Percentiles rank a stretch among this genome's conserved stretches.
phyloP scores from a whole-genome alignment of 805 yeast genomes.

The Wickerhamomyces bisporus region DNA sequence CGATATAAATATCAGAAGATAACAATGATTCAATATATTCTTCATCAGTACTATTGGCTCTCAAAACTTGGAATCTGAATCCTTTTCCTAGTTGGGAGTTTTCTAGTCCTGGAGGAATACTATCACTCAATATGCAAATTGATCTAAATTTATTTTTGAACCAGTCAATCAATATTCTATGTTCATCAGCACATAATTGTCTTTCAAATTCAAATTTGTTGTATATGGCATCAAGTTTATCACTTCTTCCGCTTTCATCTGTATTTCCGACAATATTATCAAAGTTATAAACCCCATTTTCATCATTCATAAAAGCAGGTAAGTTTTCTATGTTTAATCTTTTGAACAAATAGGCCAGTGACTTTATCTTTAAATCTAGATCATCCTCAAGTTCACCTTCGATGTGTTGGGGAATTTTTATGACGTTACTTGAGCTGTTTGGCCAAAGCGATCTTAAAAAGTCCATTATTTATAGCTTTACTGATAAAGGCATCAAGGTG shows the following conservation, averaged over 20 bases:
- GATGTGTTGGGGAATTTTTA: conserved; percentile 44
- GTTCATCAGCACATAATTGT: conserved; percentile 47
- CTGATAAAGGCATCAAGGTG: no score
- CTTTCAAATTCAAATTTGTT: conserved; percentile 40
- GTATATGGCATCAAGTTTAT: conserved; percentile 51
- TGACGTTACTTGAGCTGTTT: conserved; percentile 25
- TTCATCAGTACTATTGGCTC: conserved; percentile 37
- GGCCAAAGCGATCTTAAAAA: conserved; percentile 30
- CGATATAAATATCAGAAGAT: conserved; percentile 48
- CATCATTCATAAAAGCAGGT: conserved; percentile 35
- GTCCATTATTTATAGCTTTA: conserved; percentile 12
- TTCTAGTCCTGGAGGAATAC: conserved; percentile 33
- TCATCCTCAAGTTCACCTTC: conserved; percentile 49
- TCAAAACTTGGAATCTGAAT: conserved; percentile 34
- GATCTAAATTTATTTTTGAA: conserved; percentile 62
- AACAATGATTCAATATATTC: conserved; percentile 42
- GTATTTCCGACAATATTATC: neutral
- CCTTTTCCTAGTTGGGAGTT: conserved; percentile 14
- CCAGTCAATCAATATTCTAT: conserved; percentile 63
- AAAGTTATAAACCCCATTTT: conserved; percentile 22
- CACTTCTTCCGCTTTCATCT: conserved; percentile 8
- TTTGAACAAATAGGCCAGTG: conserved; percentile 53
- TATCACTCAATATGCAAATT: conserved; percentile 45
- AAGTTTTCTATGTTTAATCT: conserved; percentile 41
- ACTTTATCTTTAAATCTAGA: conserved; percentile 55